Base-by-base conservation (phyloP, 495 filamentous ascomycete genomes). In the Neurospora tetraspora region DNA sequence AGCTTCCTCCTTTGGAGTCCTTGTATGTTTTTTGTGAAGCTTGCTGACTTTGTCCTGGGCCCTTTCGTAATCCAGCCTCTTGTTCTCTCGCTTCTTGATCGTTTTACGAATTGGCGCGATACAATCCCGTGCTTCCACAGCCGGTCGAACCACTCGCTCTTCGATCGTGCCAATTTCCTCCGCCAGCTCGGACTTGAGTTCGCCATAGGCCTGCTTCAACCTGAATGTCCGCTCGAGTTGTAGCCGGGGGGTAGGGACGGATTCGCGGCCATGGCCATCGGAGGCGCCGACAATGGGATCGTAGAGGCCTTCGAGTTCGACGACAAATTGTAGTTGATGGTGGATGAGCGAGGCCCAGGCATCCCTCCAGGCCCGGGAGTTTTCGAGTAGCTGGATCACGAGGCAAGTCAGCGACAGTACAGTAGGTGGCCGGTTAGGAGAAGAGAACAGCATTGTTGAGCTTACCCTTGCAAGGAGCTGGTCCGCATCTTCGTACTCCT, bases 51-150 rank as follows among this genome's bases (percentile, higher is more conserved):
- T 89, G 71, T 91, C 87, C 77, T 94, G 89, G 72, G 89, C 90
- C 73, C 91, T 90, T 81, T 98, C 95, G 77, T 90, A 97, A 79
- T 98, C 95, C 65, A 96, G 77, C 86, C 97, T 92, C 81, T 91
- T 93, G 76, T 97, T 91, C 76, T 96, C 93, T 47, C 95, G 86
- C 78, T 93, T 95, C 83, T 97, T 97, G 80, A 98, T 95, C 3
- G 91, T 91, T 81, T 95, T 97, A 78, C 94, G 91, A 79, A 97
- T 85, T 0, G 93, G 91, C 71, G 88, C 85, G 72, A 97, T 84
- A 53, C 80, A 89, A 69, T 91, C 89, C 77, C 90, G 91, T 3
- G 92, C 93, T 69, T 91, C 87, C 23, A 85, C 85, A 5, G 92
- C 91, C 1, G 94, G 94, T 73, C 85, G 85, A 45, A 96, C 86